Conservation (phyloP, 441 rosid genomes). For the Syzygium malaccense region DNA sequence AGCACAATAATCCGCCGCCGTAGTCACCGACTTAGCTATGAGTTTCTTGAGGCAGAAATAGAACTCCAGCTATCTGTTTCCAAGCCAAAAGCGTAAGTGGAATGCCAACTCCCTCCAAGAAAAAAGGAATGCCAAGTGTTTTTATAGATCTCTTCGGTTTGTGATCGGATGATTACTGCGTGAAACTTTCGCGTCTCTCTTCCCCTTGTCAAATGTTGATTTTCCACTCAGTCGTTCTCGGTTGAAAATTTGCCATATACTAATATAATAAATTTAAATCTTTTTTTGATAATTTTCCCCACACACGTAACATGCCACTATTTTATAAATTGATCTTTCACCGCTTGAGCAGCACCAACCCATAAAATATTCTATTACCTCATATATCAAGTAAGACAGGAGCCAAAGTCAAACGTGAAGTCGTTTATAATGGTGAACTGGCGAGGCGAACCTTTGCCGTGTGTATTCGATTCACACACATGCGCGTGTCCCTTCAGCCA, state of each 20-base stretch:
- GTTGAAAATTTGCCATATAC: neutral
- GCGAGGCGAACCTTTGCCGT: no score
- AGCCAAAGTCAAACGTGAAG: neutral
- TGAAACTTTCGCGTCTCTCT: neutral
- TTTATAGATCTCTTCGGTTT: neutral
- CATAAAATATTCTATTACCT: neutral
- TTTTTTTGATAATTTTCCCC: no score
- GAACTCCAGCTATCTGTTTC: rapidly evolving
- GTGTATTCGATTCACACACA: no score
- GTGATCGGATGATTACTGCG: rapidly evolving
- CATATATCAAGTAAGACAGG: neutral
- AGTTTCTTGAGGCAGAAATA: neutral
- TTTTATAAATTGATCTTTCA: neutral
- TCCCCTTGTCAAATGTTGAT: neutral
- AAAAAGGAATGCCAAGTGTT: neutral
- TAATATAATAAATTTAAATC: no score
- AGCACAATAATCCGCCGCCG: neutral
- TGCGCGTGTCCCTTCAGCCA: neutral
- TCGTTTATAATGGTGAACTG: neutral
- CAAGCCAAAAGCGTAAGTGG: neutral
- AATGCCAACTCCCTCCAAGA: neutral
- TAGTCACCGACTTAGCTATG: neutral
- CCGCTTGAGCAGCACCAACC: neutral
- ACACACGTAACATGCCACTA: neutral
- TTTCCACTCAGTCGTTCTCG: neutral